These are phyloP conservation scores for Phylloporus sp. DNA, from an alignment of 768 basidiomycete genomes.

Conservation along the genomic window DNA sequence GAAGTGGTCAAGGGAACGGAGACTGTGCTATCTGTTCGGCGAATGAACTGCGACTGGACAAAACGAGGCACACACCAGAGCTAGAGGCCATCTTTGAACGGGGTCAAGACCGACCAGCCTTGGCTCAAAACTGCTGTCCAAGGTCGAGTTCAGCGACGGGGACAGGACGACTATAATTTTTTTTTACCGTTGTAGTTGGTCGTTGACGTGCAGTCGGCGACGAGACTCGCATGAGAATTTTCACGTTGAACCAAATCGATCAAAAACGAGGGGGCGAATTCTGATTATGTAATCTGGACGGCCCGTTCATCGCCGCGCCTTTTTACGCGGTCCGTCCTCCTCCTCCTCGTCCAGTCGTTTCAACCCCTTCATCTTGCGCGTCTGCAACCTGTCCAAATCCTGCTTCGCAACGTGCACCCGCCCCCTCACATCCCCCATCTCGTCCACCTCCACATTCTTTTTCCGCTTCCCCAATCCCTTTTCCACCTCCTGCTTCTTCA, in stretches of 20 bases:
- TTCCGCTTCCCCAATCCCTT: slow-evolving; percentile 85
- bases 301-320: slow-evolving; percentile 6
- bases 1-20: accelerated
- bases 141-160: not conserved
- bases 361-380: slow-evolving; percentile 95
- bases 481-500: slow-evolving; percentile 85
- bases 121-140: too few relatives aligned
- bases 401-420: slow-evolving; percentile 86
- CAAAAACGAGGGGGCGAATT: slow-evolving; percentile 5
- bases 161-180: not conserved
- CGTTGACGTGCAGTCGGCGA: slow-evolving; percentile 8
- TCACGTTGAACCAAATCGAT: slow-evolving; percentile 1
- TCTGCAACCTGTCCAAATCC: slow-evolving; percentile 81
- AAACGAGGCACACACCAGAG: slow-evolving; percentile 7
- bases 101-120: too few relatives aligned
- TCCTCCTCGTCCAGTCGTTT: slow-evolving; percentile 36
- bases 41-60: not conserved
- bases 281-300: slow-evolving; percentile 18
- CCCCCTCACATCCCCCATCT: slow-evolving; percentile 95
- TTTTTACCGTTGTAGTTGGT: slow-evolving; percentile 4
- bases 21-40: not conserved
- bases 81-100: slow-evolving; percentile 5
- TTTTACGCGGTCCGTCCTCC: slow-evolving; percentile 16
- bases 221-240: slow-evolving; percentile 19
- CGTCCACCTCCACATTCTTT: slow-evolving; percentile 95